Percentiles rank a stretch among this genome's conserved stretches.
Conservation (phyloP, 164 flowering plant genomes). For the Paratinospora sagittata region DNA sequence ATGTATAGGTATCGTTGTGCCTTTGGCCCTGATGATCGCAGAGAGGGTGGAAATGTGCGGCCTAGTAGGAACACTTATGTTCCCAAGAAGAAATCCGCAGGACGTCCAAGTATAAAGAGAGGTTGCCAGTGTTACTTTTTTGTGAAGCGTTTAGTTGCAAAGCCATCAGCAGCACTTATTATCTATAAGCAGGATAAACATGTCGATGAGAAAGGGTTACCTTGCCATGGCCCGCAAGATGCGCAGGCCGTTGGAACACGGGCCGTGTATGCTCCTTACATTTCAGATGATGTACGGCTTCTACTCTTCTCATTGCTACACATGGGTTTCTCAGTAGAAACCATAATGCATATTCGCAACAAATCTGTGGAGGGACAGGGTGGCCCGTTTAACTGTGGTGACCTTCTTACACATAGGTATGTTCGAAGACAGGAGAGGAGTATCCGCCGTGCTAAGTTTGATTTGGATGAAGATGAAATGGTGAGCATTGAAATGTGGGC, state of each 20-base stretch:
- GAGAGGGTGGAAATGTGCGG: slow-evolving; percentile 77
- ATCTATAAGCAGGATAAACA: slow-evolving; percentile 91
- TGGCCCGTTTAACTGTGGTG: slow-evolving; percentile 87
- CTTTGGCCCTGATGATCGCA: slow-evolving; percentile 95
- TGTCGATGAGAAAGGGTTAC: slow-evolving; percentile 74
- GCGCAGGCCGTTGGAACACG: slow-evolving; percentile 81
- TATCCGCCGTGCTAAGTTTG: slow-evolving; percentile 71
- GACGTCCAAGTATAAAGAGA: slow-evolving; percentile 88
- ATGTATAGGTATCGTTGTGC: slow-evolving; percentile 97
- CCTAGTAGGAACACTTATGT: slow-evolving; percentile 75
- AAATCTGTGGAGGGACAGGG: slow-evolving; percentile 85
- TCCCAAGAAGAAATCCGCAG: slow-evolving; percentile 74
- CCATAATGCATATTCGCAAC: slow-evolving; percentile 91
- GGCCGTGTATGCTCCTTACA: slow-evolving; percentile 92
- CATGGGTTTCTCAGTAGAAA: slow-evolving; percentile 93
- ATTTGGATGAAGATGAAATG: slow-evolving; percentile 77
- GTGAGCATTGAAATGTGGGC: slow-evolving; percentile 80
- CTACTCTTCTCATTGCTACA: slow-evolving; percentile 76
- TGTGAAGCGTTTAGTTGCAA: slow-evolving; percentile 87
- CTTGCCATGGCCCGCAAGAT: slow-evolving; percentile 97
- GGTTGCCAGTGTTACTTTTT: slow-evolving; percentile 97
- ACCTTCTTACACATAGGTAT: slow-evolving; percentile 82
- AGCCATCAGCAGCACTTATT: slow-evolving; percentile 87
- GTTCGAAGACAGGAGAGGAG: slow-evolving; percentile 87
- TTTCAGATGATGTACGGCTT: slow-evolving; percentile 91